These are phyloP conservation scores for Tremellales sp. DNA, from an alignment of 1,284 basidiomycete genomes.

Conservation along the genomic window DNA sequence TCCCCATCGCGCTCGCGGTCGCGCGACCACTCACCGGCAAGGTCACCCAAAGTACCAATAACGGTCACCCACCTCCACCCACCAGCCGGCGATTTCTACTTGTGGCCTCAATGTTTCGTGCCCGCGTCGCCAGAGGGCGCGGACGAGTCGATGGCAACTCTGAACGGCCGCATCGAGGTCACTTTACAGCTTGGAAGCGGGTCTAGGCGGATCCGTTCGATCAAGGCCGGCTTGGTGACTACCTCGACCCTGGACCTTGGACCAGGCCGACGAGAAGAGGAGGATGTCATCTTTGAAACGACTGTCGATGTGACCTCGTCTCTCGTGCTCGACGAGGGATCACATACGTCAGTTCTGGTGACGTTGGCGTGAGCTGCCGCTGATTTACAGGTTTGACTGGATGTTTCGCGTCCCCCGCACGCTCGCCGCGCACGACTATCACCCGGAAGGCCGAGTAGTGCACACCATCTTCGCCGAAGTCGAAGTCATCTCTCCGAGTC, in stretches of 20 bases:
- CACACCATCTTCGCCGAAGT: slow-evolving; percentile 23
- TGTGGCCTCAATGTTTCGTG: too few species aligned
- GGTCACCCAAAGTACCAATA: not conserved
- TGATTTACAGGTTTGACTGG: not conserved
- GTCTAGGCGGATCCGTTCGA: slow-evolving; percentile 13
- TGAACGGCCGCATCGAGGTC: not conserved
- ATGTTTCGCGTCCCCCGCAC: not conserved
- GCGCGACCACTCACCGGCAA: not conserved
- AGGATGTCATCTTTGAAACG: slow-evolving; percentile 25
- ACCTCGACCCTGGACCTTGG: slow-evolving; percentile 24
- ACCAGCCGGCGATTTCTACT: not conserved
- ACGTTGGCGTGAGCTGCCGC: not conserved
- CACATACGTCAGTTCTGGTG: not conserved
- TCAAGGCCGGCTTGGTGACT: slow-evolving; percentile 25
- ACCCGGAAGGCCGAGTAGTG: slow-evolving; percentile 16
- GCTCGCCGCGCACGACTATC: slow-evolving; percentile 22
- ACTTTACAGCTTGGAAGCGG: not conserved
- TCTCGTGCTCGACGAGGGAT: slow-evolving; percentile 14
- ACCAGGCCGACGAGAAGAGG: slow-evolving; percentile 17
- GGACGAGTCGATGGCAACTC: not conserved
- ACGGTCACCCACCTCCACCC: not conserved
- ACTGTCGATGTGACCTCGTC: slow-evolving; percentile 18
- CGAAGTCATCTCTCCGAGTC: slow-evolving; percentile 3
- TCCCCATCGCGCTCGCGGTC: not conserved
- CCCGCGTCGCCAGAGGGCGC: not conserved